Evolutionary conservation across 176 grass and related monocot genomes (phyloP).

Genomic region (Oryza glaberrima): DNA sequence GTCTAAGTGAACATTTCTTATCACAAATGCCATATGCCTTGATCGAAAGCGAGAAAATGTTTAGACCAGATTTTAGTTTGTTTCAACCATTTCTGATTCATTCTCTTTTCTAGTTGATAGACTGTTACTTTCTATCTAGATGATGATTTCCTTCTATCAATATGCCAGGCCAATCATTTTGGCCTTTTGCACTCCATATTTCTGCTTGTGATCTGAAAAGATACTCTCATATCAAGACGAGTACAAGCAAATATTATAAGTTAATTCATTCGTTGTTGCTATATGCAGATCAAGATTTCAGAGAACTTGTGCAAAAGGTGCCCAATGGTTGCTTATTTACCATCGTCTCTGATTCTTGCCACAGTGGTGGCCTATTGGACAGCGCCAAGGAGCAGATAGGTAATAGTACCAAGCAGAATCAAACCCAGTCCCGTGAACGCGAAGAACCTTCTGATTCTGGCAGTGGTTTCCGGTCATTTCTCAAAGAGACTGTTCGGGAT

Average conservation of each 20-base stretch:
- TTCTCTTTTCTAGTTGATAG: background rate
- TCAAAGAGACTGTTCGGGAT: constrained; percentile 63
- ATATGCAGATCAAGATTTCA: constrained; percentile 86
- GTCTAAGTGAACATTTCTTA: background rate
- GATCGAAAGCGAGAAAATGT: background rate
- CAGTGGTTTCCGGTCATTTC: constrained; percentile 69
- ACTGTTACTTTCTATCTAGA: background rate
- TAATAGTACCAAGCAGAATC: constrained; percentile 63
- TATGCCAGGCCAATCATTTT: constrained; percentile 1
- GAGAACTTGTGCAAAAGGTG: constrained; percentile 78
- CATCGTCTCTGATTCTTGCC: constrained; percentile 94
- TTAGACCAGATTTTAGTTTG: constrained; percentile 18
- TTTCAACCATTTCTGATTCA: constrained; percentile 9
- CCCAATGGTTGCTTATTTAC: constrained; percentile 76
- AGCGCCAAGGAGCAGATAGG: constrained; percentile 93
- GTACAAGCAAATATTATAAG: background rate
- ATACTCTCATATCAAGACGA: background rate
- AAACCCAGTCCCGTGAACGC: constrained; percentile 46
- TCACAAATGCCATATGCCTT: background rate
- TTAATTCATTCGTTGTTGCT: constrained; percentile 4
- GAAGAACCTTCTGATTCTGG: constrained; percentile 58
- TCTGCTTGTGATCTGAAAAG: background rate
- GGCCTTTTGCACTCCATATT: background rate
- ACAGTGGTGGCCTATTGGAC: constrained; percentile 91
- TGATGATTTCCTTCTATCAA: background rate